Percentiles rank a stretch among this genome's conserved stretches.
phyloP scores from a whole-genome alignment of 2,329 filamentous ascomycete species.

The Magnaporthiopsis incrustans region DNA sequence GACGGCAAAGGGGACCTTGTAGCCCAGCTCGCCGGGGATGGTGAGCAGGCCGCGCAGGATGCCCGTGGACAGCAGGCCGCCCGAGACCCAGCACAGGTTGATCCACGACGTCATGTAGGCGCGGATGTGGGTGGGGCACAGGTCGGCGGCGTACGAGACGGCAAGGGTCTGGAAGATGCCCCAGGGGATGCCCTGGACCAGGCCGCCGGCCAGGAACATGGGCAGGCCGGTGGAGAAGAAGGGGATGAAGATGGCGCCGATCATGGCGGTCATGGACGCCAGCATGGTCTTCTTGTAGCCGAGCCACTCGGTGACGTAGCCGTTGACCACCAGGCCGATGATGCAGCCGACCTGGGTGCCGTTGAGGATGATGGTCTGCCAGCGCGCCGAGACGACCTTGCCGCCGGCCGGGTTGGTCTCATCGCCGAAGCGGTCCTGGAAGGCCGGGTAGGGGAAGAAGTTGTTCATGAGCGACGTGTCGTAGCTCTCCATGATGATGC shows the following conservation, averaged over 20 bases:
- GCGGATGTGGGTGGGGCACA: conserved; percentile 13
- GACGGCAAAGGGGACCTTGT: conserved; percentile 29
- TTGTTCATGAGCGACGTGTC: conserved; percentile 5
- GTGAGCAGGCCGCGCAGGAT: conserved; percentile 13
- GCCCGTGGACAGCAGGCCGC: conserved; percentile 13
- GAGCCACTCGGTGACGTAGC: conserved; percentile 40
- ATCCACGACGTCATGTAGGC: conserved; percentile 14
- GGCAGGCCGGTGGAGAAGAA: conserved; percentile 14
- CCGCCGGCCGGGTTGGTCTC: conserved; percentile 21
- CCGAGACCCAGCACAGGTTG: conserved; percentile 16
- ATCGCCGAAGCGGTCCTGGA: conserved; percentile 20
- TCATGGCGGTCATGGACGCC: conserved; percentile 35
- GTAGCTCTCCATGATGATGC: conserved; percentile 14
- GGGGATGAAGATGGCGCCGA: conserved; percentile 32
- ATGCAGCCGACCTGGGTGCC: conserved; percentile 48
- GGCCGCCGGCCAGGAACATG: conserved; percentile 13
- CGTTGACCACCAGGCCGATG: conserved; percentile 44
- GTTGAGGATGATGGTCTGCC: conserved; percentile 50
- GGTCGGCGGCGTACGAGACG: conserved; percentile 16
- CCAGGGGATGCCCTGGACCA: conserved; percentile 15
- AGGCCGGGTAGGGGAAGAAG: conserved; percentile 13
- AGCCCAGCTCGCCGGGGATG: conserved; percentile 9
- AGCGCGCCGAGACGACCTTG: conserved; percentile 36
- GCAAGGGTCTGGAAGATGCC: conserved; percentile 16
- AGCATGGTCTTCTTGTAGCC: conserved; percentile 45